Percentiles rank a stretch among this genome's conserved stretches.
Conservation (phyloP, 2,329 filamentous ascomycete species). For the Aspergillus pseudotamarii region DNA sequence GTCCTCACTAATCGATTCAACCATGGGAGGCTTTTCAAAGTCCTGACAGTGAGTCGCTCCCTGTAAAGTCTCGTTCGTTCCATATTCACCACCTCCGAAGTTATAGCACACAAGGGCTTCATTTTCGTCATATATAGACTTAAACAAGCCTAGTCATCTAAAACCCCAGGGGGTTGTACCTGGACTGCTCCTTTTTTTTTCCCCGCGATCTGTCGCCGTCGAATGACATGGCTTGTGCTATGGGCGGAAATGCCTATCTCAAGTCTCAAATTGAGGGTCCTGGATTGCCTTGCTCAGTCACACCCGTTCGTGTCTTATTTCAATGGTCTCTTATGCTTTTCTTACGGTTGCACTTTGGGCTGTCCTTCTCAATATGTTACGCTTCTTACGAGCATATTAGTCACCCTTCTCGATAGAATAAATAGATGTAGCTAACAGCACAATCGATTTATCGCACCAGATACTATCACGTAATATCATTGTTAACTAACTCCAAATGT, state of each 20-base stretch:
- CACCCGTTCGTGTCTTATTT: not conserved
- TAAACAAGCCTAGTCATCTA: not conserved
- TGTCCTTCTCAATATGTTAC: not conserved
- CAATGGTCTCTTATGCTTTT: not conserved
- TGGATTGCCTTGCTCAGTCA: not conserved
- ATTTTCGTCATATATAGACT: not conserved
- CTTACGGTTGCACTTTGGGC: not conserved
- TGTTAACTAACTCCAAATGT: not conserved
- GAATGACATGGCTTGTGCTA: not conserved
- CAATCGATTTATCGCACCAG: not conserved
- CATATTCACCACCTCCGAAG: not conserved
- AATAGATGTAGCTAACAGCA: not conserved
- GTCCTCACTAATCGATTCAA: not conserved
- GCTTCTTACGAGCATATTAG: not conserved
- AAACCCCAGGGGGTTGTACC: not conserved
- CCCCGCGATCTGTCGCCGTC: not conserved
- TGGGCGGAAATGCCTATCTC: not conserved
- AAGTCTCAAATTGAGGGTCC: not conserved
- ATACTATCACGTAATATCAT: no score
- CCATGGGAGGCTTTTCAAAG: not conserved
- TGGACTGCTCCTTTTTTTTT: not conserved
- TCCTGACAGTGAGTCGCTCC: not conserved
- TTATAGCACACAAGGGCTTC: not conserved
- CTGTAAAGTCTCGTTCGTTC: not conserved
- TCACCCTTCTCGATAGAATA: not conserved